Base-by-base conservation (phyloP, 1,139 yeast species). In the Candida neerlandica region DNA sequence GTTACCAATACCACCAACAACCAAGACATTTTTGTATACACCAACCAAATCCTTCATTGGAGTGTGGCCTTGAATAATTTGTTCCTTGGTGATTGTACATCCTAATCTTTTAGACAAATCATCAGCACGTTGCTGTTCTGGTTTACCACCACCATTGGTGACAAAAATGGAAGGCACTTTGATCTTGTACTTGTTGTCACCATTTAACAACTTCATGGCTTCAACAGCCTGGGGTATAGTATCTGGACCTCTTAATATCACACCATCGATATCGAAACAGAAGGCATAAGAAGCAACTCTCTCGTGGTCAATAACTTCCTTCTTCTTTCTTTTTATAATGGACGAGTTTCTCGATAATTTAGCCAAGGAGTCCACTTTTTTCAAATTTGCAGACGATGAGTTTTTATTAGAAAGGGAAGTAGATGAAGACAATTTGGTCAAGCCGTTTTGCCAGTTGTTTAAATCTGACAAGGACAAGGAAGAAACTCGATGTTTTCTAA, bases 191-290 rank as follows among this genome's bases (percentile, higher is more conserved):
- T 85, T 80, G 72, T 88, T 88, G 42, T 84, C 83, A 51, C 96
- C 96, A 59, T 87, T 84, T 55, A 89, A 75, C 72, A 86, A 65
- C 55, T 74, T 75, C 58, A 89, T 70, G 5, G 96, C 96, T 54
- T 84, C 81, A 19, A 77, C 78, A 1, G 94, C 94, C 61, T 85
- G 83, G 0, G 92, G 91, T 48, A 88, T 85, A 18, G 92, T 86
- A 49, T 86, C 81, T 2, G 94, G 91, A 14, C 95, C 95, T 54
- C 88, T 75, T 56, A 87, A 83, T 44, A 88, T 80, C 41, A 88
- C 96, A 43, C 96, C 96, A 63, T 88, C 96, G 49, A 88, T 89
- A 70, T 88, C 96, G 63, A 88, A 89, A 45, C 95, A 91, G 71
- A 88, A 88, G 1, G 96, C 95, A 63, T 87, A 88, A 11, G 89